Evolutionary conservation across 2,329 filamentous ascomycete species (phyloP), one percentile per base, ranked within the genome.

Genomic region (Neonectria sp.): DNA sequence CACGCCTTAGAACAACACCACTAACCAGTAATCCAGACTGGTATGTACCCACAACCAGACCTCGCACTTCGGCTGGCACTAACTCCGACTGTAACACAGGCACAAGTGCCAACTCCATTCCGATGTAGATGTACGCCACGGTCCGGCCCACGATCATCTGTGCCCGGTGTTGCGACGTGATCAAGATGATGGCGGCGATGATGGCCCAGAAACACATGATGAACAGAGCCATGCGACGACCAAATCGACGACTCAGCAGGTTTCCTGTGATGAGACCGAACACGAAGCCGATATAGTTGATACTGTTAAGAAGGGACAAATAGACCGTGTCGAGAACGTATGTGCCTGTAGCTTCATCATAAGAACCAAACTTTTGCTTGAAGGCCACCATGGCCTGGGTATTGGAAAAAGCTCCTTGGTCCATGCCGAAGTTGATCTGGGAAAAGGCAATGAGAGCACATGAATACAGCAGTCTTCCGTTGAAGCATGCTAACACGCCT

Each of bases 351-450:
- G 59, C 62, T 55, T n/a, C 25, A 4, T 65, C 71, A 59, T 75
- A 77, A 9, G 68, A 66, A 9, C 80, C 81, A 61, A 82, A 82
- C 40, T 78, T 71, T 31, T 63, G 68, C 11, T 71, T 71, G 65
- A 82, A 83, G 12, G 77, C 67, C 7, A 72, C 68, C 81, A 82
- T 82, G 13, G 81, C 76, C 67, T 83, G 79, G 0, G 77, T 80
- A 1, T 77, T 79, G 9, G 77, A 70, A 63, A 80, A 80, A 3
- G 74, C 81, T 55, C 78, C 71, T 40, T 81, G 79, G 66, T 82
- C 81, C 52, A 82, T 79, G 64, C 80, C 80, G 77, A 81, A 83
- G 69, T 82, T 82, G 67, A 82, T 72, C 24, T 75, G 73, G 7
- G 79, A 81, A 2, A 82, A 46, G n/a, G 79, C 76, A 63, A 82